Base-by-base conservation (phyloP, 2,329 filamentous ascomycete genomes). In the Beauveria bassiana region DNA sequence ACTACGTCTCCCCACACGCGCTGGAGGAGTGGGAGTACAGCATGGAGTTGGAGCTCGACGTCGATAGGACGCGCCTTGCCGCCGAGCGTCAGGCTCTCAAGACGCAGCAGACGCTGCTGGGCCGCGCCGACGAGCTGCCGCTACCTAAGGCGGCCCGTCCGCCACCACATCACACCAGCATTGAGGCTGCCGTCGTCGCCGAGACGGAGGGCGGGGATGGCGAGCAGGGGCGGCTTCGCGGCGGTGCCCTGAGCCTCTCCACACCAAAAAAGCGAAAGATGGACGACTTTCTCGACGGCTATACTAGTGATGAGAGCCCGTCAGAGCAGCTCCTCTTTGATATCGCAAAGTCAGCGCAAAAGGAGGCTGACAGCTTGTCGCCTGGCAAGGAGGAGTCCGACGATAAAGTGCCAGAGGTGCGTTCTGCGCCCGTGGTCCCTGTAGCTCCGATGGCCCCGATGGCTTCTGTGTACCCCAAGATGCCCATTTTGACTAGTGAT, bases 1-100 rank as follows among this genome's bases (percentile, higher is more conserved):
- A 86, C 38, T 87, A 85, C 64, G 83, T 87, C 8, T 86, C 84
- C 0, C 79, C 81, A 2, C 73, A 75, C 12, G 77, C 75, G 10
- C 66, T 86, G 3, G 85, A 88, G 68, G 76, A 83, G 0, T 88
- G 79, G 74, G 84, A 86, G 64, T 79, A 76, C 59, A 68, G 73
- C 2, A 71, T 75, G 16, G 75, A 77, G 55, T 71, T 78, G 24
- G 73, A 77, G 61, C 70, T 76, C 22, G 78, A 80, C n/a, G 68
- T 73, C 51, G 73, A 77, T 45, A 72, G 73, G 34, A 63, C 65
- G 9, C 67, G 68, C 24, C 61, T 68, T 22, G 69, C 66, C 26
- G 59, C 69, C 40, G 68, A 71, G 18, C 68, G 68, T 50, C 62
- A 68, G 50, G 54, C 52, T 5, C 14, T 58, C 64, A 49, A 53